Evolutionary conservation across 176 grass and related monocot genomes (phyloP).

Genomic region (Aechmea fasciata): DNA sequence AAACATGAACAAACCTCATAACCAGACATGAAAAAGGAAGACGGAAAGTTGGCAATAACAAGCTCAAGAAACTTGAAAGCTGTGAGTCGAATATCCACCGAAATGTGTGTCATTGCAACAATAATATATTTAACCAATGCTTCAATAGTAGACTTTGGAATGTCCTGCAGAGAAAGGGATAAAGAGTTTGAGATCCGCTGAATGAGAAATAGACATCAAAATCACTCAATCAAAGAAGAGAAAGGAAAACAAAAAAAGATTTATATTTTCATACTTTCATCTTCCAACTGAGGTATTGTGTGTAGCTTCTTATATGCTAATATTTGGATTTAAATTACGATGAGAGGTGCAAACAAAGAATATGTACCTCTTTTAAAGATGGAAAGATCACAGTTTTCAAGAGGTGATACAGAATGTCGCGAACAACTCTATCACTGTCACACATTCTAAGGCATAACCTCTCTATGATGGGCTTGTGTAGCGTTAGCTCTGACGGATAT

Average conservation of each 20-base stretch:
- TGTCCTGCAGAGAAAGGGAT: conserved; percentile 48
- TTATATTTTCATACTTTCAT: too few relatives aligned
- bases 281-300: too few relatives aligned
- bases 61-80: conserved; percentile 92
- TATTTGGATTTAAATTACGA: too few relatives aligned
- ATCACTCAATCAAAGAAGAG: not conserved
- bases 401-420: conserved; percentile 53
- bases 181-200: not conserved
- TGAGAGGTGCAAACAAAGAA: not conserved
- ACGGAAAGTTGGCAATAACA: conserved; percentile 57
- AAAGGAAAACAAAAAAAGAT: conserved; percentile 4
- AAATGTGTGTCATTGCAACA: conserved; percentile 81
- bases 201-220: not conserved
- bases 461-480: conserved; percentile 75
- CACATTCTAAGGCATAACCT: conserved; percentile 55
- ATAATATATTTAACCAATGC: conserved; percentile 78
- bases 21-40: conserved; percentile 66
- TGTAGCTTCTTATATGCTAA: too few relatives aligned
- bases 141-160: conserved; percentile 45
- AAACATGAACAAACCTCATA: conserved; percentile 44
- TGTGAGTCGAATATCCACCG: conserved; percentile 65
- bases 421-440: conserved; percentile 60
- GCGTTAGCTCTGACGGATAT: conserved; percentile 70
- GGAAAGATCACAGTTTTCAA: conserved; percentile 64
- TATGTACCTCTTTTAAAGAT: conserved; percentile 73